These are phyloP conservation scores for Echium plantagineum DNA, from an alignment of 257 asterid species.

Conservation along the genomic window DNA sequence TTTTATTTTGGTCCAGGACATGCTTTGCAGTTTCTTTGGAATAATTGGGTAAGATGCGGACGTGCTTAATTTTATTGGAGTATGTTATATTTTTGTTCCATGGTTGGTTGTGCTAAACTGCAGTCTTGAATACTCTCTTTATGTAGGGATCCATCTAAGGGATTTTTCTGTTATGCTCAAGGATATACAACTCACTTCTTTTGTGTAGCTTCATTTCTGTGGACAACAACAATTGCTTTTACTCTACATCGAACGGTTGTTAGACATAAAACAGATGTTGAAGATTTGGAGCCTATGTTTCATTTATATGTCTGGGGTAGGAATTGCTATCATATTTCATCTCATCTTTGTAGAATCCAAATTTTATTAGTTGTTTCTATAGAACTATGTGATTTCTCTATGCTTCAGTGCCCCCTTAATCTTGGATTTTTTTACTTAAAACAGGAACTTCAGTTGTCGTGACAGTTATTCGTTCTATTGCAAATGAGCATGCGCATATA, in stretches of 20 bases:
- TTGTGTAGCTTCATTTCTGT: conserved; percentile 91
- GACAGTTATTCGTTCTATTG: conserved; percentile 86
- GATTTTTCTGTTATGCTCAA: conserved; percentile 91
- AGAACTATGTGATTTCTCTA: not conserved
- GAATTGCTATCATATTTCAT: not conserved
- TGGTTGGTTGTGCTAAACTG: conserved; percentile 1
- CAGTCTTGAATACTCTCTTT: conserved; percentile 6
- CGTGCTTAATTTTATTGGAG: conserved; percentile 7
- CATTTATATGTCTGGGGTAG: conserved; percentile 98
- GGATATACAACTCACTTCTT: conserved; percentile 96
- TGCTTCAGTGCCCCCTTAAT: not conserved
- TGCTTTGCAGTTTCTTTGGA: conserved; percentile 97
- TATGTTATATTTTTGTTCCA: conserved; percentile 7
- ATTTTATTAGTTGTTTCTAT: not conserved
- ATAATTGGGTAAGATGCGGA: conserved; percentile 63
- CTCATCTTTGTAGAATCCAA: not conserved
- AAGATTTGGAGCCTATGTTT: conserved; percentile 96
- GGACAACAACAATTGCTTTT: conserved; percentile 97
- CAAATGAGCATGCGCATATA: conserved; percentile 76
- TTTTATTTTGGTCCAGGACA: conserved; percentile 54
- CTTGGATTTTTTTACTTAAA: conserved; percentile 1
- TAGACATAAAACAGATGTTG: conserved; percentile 95
- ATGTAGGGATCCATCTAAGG: conserved; percentile 94
- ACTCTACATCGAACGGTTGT: conserved; percentile 97
- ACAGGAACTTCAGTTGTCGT: conserved; percentile 81